Evolutionary conservation across 345 rosid genomes (phyloP), one percentile per base, ranked within the genome.

Genomic region (Fremontodendron californicum): DNA sequence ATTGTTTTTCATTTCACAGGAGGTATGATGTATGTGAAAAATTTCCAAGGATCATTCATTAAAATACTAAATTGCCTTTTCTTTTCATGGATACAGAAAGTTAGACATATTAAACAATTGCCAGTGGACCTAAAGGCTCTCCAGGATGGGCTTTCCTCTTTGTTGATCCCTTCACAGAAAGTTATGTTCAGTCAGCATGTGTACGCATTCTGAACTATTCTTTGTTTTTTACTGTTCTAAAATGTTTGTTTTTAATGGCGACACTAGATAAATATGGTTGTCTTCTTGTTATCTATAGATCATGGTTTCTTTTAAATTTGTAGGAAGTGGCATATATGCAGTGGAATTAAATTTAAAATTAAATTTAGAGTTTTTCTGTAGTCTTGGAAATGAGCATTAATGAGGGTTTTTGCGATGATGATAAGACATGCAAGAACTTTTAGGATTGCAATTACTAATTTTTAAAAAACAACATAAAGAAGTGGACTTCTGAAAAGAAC

Each of bases 1-100:
- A 85, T 87, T 96, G 75, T 88, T 91, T 81, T 96, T 96, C 81
- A 83, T 96, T 80, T 94, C 98, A 27, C 94, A 87, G 79, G 99
- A 96, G 97, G 99, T 96, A 83, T 83, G 84, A 21, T 73, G 45
- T 55, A 27, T 72, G 62, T 58, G 27, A 55, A 74, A 71, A 75
- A 23, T 37, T 68, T 75, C 16, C 58, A 40, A 67, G 57, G 75
- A 58, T 78, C 58, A 72, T 25, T 76, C 58, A 25, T 39, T 42
- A 66, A 77, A 21, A 16, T 39, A 40, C n/a, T 66, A 15, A 65
- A 2, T 37, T 52, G 48, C 35, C 19, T 66, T 75, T 5, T 29
- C 21, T 74, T 79, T 35, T 23, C 31, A 76, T 27, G 71, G 83
- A 62, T 82, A 86, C 90, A 96, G 99, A 94, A 88, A 88, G 87